Evolutionary conservation across 106 monocot genomes (phyloP), one percentile per base, ranked within the genome.

Genomic region (Cymbidium sinense): DNA sequence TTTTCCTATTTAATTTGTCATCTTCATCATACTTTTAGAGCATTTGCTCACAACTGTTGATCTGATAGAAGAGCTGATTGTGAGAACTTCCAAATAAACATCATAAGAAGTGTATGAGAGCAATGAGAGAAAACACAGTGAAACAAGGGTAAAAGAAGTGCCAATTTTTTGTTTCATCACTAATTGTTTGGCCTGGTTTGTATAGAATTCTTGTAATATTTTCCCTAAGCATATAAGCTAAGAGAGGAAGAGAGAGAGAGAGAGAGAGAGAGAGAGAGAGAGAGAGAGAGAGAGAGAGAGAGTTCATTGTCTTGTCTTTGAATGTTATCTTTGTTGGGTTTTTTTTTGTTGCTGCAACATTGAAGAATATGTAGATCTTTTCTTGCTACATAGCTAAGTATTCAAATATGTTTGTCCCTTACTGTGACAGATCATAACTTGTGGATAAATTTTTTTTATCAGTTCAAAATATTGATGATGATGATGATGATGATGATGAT

Each of bases 191-290:
- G 67, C 67, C 10, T 67, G 67, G 1, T 67, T 33, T 67, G 67
- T 67, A 67, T 67, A 67, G 33, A 67, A 33, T 67, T 29, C 31
- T 11, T 67, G 67, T 67, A 31, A 15, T 21, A 67, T 67, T 67
- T 33, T 33, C 61, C 61, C 61, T 28, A 62, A 47, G 47, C 47
- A n/a, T n/a, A n/a, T 7, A n/a, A 11, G 11, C 3, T 10, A n/a
- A 58, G 58, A 58, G 58, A 58, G 55, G n/a, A 21, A 55, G 55
- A 55, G 55, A 55, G n/a, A n/a, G 55, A 55, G 55, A n/a, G 55
- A 55, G 55, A 55, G 55, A 21, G 20, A 55, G 55, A 55, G n/a
- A n/a, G 55, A 55, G 55, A n/a, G 55, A 55, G 55, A 55, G 55
- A 21, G 20, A 55, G 51, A 52, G 51, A 52, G 51, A 52, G 51